Conservation (phyloP, 139 green algal genomes). For the Coccomyxa sp. region DNA sequence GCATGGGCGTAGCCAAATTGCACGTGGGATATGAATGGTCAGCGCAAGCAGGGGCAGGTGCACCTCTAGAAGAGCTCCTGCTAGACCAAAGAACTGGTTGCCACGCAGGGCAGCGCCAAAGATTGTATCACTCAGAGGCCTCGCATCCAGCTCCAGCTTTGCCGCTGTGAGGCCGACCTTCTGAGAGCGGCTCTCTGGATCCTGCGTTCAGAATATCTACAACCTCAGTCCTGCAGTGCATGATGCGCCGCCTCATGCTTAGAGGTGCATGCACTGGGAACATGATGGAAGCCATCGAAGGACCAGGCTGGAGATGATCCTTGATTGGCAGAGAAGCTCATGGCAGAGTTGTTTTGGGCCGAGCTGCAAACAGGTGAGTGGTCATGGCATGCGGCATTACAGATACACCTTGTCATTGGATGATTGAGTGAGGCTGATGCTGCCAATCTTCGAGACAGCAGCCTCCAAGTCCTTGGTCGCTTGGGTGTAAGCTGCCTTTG, state of each 20-base stretch:
- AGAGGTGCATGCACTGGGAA: background rate
- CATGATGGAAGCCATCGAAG: background rate
- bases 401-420: background rate
- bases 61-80: constrained; percentile 47
- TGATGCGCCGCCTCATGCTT: no score
- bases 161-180: constrained; percentile 20
- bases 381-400: background rate
- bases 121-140: constrained; percentile 13
- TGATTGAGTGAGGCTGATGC: constrained; percentile 43
- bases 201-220: no score
- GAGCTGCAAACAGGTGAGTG: background rate
- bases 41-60: background rate
- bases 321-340: background rate
- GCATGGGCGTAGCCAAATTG: no score
- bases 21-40: background rate
- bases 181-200: no score
- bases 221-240: background rate
- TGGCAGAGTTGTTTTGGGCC: background rate
- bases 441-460: constrained; percentile 53
- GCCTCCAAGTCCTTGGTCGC: constrained; percentile 25
- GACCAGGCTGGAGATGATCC: background rate
- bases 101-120: constrained; percentile 1
- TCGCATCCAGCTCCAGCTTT: constrained; percentile 46
- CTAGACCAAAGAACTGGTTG: constrained; percentile 51
- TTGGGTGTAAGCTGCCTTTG: constrained; percentile 18